Base-by-base conservation (phyloP, 140 eudicot genomes). In the Erigeron philadelphicus region DNA sequence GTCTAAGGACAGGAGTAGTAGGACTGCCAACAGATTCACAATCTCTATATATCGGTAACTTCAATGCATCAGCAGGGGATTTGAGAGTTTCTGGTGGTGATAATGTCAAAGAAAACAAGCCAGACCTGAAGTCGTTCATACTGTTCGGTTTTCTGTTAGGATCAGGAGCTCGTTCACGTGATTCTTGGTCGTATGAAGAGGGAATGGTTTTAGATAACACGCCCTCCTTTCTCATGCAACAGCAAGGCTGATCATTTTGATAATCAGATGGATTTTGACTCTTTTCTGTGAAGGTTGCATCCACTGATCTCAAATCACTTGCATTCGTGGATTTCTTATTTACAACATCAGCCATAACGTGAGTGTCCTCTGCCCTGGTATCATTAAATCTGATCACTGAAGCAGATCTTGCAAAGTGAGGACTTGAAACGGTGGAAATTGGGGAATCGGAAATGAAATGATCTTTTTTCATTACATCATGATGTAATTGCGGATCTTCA, bases 1-100 rank as follows among this genome's bases (percentile, higher is more conserved):
- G 84, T 82, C 97, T 75, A 60, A 90, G 80, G 49, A 87, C 80
- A 11, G 93, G 87, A 75, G 63, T 83, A 2, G 92, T 43, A 64
- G 82, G 65, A 25, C 87, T 72, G 10, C 80, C 80, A 60, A 80
- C 81, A 40, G 87, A 64, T 57, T 79, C 86, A 61, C 50, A 67
- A 72, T 72, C 80, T 25, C 11, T 42, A 18, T 60, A 35, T 25
- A n/a, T 31, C 0, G 31, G 67, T 38, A 61, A 40, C 25, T 61
- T 61, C 8, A 40, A n/a, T 44, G 54, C 38, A 55, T 73, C 73
- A 49, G 44, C 70, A 75, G 60, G 67, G 61, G 66, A 61, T 61
- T 74, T 55, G 42, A 60, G 65, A 17, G 65, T 64, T 61, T 76
- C 80, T 13, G 75, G 58, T 13, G 68, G 72, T 65, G 57, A 72